Conservation (phyloP, 768 basidiomycete species). For the Podaxis pistillaris region DNA sequence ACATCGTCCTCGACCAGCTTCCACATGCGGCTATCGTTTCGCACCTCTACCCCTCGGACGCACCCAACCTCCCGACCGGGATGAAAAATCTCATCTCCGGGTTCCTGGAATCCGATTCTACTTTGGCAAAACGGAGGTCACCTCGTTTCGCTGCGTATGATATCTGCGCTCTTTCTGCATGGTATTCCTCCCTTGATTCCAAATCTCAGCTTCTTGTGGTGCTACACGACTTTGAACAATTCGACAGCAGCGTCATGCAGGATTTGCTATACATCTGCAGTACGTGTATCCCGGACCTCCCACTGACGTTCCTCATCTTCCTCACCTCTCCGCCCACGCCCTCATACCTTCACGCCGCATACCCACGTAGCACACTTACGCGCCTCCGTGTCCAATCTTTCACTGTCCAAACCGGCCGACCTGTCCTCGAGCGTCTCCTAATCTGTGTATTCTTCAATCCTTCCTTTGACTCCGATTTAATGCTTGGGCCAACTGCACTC, state of each 20-base stretch:
- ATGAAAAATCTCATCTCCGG: slow-evolving; percentile 58
- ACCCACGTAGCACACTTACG: slow-evolving; percentile 58
- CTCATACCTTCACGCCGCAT: slow-evolving; percentile 58
- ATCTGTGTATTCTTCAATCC: slow-evolving; percentile 64
- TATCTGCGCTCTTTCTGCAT: slow-evolving; percentile 55
- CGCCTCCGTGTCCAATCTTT: slow-evolving; percentile 54
- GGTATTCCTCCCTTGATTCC: slow-evolving; percentile 43
- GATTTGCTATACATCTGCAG: slow-evolving; percentile 76
- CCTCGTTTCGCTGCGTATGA: slow-evolving; percentile 58
- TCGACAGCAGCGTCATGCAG: slow-evolving; percentile 59
- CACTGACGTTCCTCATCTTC: slow-evolving; percentile 63
- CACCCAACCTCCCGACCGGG: slow-evolving; percentile 44
- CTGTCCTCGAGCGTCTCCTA: slow-evolving; percentile 53
- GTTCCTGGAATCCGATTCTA: slow-evolving; percentile 36
- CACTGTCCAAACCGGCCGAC: slow-evolving; percentile 44
- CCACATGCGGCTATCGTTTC: slow-evolving; percentile 32
- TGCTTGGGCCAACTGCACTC: slow-evolving; percentile 58
- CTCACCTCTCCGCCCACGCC: slow-evolving; percentile 53
- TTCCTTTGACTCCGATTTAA: slow-evolving; percentile 55
- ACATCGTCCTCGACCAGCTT: slow-evolving; percentile 46
- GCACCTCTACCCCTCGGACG: slow-evolving; percentile 61
- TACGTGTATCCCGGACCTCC: slow-evolving; percentile 49
- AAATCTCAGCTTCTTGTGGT: slow-evolving; percentile 55
- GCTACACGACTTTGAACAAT: slow-evolving; percentile 74
- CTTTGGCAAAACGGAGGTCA: slow-evolving; percentile 34